Evolutionary conservation across 331 rosid species (phyloP).

Genomic region (Prunus yedoensis): DNA sequence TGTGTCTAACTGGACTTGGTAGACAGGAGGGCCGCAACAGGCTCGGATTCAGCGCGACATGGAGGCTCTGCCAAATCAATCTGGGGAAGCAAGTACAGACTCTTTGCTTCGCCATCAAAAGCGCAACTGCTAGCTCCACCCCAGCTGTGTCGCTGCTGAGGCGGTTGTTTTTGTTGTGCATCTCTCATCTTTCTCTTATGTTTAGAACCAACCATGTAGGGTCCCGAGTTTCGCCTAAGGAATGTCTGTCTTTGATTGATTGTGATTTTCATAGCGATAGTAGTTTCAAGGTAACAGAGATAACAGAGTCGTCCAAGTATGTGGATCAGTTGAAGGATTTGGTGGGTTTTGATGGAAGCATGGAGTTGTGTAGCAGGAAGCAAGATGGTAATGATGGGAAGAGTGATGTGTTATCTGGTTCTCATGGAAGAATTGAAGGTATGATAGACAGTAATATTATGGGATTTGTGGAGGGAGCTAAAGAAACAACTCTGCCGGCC

Average conservation of each 20-base stretch:
- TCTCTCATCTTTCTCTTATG: slow-evolving; percentile 42
- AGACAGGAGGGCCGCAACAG: slow-evolving; percentile 59
- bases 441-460: slow-evolving; percentile 33
- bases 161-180: slow-evolving; percentile 36
- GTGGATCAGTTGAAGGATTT: slow-evolving; percentile 61
- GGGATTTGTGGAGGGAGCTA: slow-evolving; percentile 29
- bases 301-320: slow-evolving; percentile 46
- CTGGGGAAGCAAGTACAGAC: slow-evolving; percentile 58
- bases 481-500: slow-evolving; percentile 25
- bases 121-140: slow-evolving; percentile 58
- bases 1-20: slow-evolving; percentile 32
- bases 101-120: slow-evolving; percentile 59
- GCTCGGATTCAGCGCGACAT: slow-evolving; percentile 40
- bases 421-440: slow-evolving; percentile 25
- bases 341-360: slow-evolving; percentile 38
- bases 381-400: slow-evolving; percentile 17
- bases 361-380: background rate
- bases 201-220: slow-evolving; percentile 24
- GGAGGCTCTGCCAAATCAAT: slow-evolving; percentile 69
- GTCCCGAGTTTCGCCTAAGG: slow-evolving; percentile 26
- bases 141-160: slow-evolving; percentile 14
- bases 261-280: slow-evolving; percentile 24
- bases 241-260: slow-evolving; percentile 54
- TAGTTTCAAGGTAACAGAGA: slow-evolving; percentile 23
- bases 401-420: slow-evolving; percentile 1